Conservation (phyloP, 495 filamentous ascomycete genomes). For the Podospora bellae-mahoneyi region DNA sequence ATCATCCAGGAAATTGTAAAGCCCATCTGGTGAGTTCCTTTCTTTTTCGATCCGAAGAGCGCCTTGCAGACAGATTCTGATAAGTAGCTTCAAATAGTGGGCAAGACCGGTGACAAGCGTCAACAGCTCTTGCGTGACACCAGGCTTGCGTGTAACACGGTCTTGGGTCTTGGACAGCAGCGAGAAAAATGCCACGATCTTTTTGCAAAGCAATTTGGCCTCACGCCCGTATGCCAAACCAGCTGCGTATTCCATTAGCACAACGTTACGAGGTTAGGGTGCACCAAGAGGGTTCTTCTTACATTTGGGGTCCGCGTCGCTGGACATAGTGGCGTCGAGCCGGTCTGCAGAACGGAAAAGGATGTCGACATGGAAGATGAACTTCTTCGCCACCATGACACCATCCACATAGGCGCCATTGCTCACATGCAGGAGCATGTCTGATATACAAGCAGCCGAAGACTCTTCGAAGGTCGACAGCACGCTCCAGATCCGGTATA, state of each 20-base stretch:
- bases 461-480: conserved; percentile 96
- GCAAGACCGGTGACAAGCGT: conserved; percentile 94
- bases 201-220: conserved; percentile 97
- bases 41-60: conserved; percentile 88
- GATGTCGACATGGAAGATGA: conserved; percentile 93
- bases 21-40: conserved; percentile 63
- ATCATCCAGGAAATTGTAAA: conserved; percentile 77
- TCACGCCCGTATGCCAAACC: conserved; percentile 89
- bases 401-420: conserved; percentile 96
- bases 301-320: background rate
- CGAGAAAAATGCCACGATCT: conserved; percentile 97
- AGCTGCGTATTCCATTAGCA: conserved; percentile 32
- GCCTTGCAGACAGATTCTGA: conserved; percentile 93
- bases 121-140: conserved; percentile 94
- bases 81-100: conserved; percentile 97
- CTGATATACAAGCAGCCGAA: conserved; percentile 95
- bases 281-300: background rate
- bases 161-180: conserved; percentile 91
- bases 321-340: conserved; percentile 67
- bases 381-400: conserved; percentile 91
- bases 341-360: conserved; percentile 86
- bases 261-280: background rate
- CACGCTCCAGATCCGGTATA: conserved; percentile 97
- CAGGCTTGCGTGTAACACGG: conserved; percentile 78
- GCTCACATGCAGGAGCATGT: conserved; percentile 98